Conservation (phyloP, 2,329 filamentous ascomycete species). For the Graphilbum ipis-grandicollis region DNA sequence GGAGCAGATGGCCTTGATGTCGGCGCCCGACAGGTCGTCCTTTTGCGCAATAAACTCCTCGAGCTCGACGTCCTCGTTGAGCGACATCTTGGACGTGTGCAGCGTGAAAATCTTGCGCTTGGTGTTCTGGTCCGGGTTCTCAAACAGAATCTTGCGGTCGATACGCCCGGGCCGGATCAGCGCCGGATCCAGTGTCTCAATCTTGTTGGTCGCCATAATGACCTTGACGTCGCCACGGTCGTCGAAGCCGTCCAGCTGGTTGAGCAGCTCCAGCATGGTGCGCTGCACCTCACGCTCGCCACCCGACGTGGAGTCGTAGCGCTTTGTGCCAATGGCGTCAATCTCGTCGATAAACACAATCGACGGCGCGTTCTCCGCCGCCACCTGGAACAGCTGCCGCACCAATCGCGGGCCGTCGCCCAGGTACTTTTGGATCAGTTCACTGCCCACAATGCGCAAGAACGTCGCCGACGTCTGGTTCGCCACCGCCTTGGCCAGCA, state of each 20-base stretch:
- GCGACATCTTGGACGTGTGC: slow-evolving; percentile 96
- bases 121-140: slow-evolving; percentile 64
- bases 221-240: slow-evolving; percentile 98
- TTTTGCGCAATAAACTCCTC: slow-evolving; percentile 98
- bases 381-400: slow-evolving; percentile 90
- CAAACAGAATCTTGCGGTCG: slow-evolving; percentile 82
- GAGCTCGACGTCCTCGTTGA: slow-evolving; percentile 90
- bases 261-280: slow-evolving; percentile 95
- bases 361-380: slow-evolving; percentile 85
- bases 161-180: slow-evolving; percentile 95
- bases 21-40: slow-evolving; percentile 89
- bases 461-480: slow-evolving; percentile 99
- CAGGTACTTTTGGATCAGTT: slow-evolving; percentile 96
- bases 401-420: slow-evolving; percentile 90
- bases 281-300: slow-evolving; percentile 95
- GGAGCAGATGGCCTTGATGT: slow-evolving; percentile 98
- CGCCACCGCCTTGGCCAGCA: slow-evolving; percentile 90
- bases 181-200: slow-evolving; percentile 89
- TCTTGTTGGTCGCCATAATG: slow-evolving; percentile 99
- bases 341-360: slow-evolving; percentile 99
- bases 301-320: slow-evolving; percentile 92
- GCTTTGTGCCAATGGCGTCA: slow-evolving; percentile 95
- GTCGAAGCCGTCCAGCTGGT: slow-evolving; percentile 97
- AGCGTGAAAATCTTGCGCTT: slow-evolving; percentile 96
- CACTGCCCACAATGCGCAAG: slow-evolving; percentile 88